Percentiles rank a stretch among this genome's conserved stretches.
phyloP scores from a whole-genome alignment of 2,329 filamentous ascomycete species.

The Clonostachys sp. region DNA sequence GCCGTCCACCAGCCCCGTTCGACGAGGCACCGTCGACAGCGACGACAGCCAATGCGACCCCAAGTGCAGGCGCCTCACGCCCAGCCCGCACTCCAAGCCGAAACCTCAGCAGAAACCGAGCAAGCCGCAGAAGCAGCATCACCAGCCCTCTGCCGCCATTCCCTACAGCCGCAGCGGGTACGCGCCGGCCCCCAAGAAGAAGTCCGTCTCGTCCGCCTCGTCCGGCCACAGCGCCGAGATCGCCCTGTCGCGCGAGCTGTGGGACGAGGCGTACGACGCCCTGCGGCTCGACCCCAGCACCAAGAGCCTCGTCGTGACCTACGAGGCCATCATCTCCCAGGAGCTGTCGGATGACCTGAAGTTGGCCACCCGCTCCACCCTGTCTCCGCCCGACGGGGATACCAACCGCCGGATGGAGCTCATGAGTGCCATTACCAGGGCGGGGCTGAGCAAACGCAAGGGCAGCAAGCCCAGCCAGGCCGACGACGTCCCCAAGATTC shows the following conservation, averaged over 20 bases:
- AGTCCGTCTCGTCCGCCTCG: neutral
- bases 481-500: slow-evolving; percentile 16
- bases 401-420: slow-evolving; percentile 17
- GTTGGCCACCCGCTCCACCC: slow-evolving; percentile 14
- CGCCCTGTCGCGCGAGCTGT: slow-evolving; percentile 17
- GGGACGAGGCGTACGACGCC: slow-evolving; percentile 25
- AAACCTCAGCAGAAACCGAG: neutral
- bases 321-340: slow-evolving; percentile 27
- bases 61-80: neutral
- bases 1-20: neutral
- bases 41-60: neutral
- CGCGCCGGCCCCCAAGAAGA: neutral
- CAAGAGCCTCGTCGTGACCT: slow-evolving; percentile 22
- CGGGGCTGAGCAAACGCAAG: slow-evolving; percentile 19
- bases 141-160: neutral
- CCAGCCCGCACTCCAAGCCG: neutral
- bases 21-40: neutral
- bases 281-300: slow-evolving; percentile 20
- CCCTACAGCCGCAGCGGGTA: neutral
- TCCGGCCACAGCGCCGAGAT: slow-evolving; percentile 5
- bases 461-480: slow-evolving; percentile 16
- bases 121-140: neutral
- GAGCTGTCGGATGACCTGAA: slow-evolving; percentile 24
- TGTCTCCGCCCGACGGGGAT: slow-evolving; percentile 10
- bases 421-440: slow-evolving; percentile 19